Percentiles rank a stretch among this genome's conserved stretches.
Conservation (phyloP, 768 basidiomycete genomes). For the Tulasnella sp. region DNA sequence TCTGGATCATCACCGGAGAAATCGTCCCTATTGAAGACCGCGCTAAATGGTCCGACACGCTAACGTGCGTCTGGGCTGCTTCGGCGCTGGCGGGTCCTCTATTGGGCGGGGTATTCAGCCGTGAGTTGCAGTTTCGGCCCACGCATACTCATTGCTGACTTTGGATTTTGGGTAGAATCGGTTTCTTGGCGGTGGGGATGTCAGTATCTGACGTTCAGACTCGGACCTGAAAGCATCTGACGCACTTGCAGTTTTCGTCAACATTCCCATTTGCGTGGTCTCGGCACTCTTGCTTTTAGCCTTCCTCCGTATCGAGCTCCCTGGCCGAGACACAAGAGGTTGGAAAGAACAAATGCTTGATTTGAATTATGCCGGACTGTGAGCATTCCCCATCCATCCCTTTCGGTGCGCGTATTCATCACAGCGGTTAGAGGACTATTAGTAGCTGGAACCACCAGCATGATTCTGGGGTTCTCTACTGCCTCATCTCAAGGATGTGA, state of each 20-base stretch:
- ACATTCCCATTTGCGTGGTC: slow-evolving; percentile 58
- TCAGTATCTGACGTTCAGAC: slow-evolving; percentile 33
- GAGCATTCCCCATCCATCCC: slow-evolving; percentile 25
- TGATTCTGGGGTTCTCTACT: slow-evolving; percentile 72
- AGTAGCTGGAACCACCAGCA: slow-evolving; percentile 58
- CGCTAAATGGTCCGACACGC: slow-evolving; percentile 74
- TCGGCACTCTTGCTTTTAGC: slow-evolving; percentile 44
- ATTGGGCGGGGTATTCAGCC: slow-evolving; percentile 70
- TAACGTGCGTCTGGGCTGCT: slow-evolving; percentile 77
- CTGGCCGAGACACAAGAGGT: neutral
- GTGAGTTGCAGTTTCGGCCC: slow-evolving; percentile 31
- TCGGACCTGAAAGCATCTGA: slow-evolving; percentile 17
- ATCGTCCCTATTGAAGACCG: slow-evolving; percentile 58
- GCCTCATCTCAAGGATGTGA: slow-evolving; percentile 56
- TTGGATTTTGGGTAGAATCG: slow-evolving; percentile 6
- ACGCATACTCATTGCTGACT: neutral
- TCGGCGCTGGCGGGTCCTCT: slow-evolving; percentile 75
- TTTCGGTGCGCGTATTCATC: slow-evolving; percentile 4
- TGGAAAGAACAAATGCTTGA: slow-evolving; percentile 32
- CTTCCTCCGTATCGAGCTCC: slow-evolving; percentile 38
- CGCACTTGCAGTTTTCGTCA: slow-evolving; percentile 54
- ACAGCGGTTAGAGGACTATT: slow-evolving; percentile 45
- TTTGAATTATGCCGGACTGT: slow-evolving; percentile 75
- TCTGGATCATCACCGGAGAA: slow-evolving; percentile 80
- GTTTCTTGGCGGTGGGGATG: slow-evolving; percentile 79